These are phyloP conservation scores for Thielaviopsis ethacetica DNA, from an alignment of 2,329 filamentous ascomycete genomes.

Conservation along the genomic window DNA sequence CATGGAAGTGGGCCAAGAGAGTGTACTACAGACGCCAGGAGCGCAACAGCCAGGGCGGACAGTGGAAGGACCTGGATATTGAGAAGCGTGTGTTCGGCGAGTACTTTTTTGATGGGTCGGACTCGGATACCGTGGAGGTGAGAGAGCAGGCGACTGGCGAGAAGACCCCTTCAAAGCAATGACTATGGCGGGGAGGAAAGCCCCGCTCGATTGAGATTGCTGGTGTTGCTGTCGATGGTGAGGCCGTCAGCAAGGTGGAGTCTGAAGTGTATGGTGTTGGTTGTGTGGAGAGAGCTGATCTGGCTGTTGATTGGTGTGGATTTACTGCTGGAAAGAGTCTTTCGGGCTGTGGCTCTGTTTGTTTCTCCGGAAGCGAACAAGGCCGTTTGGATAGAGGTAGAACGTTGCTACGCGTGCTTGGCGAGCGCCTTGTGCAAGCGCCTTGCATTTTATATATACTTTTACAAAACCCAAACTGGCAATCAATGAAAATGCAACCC, in stretches of 20 bases:
- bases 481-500: neutral
- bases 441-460: neutral
- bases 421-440: neutral
- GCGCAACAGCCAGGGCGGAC: conserved; percentile 15
- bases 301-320: neutral
- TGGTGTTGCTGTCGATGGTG: neutral
- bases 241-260: neutral
- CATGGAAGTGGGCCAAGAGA: conserved; percentile 43
- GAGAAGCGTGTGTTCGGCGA: conserved; percentile 25
- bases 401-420: neutral
- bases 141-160: neutral
- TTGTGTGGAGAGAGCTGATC: neutral
- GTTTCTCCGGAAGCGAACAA: neutral
- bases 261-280: neutral
- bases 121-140: neutral
- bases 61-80: conserved; percentile 23
- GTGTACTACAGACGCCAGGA: conserved; percentile 21
- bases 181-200: conserved; percentile 14
- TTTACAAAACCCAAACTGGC: neutral
- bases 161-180: conserved; percentile 11
- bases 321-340: neutral
- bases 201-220: conserved; percentile 6
- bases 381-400: neutral
- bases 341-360: neutral
- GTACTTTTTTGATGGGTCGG: conserved; percentile 16